These are phyloP conservation scores for Cadophora sp. DNA, from an alignment of 2,329 filamentous ascomycete genomes.

Conservation along the genomic window DNA sequence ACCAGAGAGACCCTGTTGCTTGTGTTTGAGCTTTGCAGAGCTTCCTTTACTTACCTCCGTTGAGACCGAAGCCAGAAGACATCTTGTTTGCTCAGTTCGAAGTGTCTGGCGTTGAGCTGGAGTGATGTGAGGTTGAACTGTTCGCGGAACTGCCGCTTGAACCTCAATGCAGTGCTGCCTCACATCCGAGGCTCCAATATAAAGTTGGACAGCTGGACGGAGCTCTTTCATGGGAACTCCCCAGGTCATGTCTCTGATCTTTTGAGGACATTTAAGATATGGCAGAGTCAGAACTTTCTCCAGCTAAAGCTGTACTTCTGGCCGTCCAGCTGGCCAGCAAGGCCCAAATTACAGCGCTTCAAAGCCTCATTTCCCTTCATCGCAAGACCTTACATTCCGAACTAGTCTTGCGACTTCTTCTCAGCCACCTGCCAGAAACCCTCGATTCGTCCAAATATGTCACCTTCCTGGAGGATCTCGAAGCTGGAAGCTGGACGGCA, in stretches of 20 bases:
- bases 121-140: constrained; percentile 37
- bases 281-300: constrained; percentile 56
- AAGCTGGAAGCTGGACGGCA: constrained; percentile 34
- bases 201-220: background rate
- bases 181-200: background rate
- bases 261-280: constrained; percentile 37
- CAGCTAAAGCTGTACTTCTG: constrained; percentile 74
- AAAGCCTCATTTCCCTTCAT: constrained; percentile 63
- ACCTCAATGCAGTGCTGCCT: constrained; percentile 34
- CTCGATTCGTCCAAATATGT: constrained; percentile 68
- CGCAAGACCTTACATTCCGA: constrained; percentile 65
- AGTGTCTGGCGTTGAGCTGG: constrained; percentile 24
- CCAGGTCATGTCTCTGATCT: constrained; percentile 24
- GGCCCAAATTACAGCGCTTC: constrained; percentile 68
- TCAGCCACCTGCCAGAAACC: constrained; percentile 80
- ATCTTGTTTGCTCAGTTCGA: constrained; percentile 54
- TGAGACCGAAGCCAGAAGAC: constrained; percentile 84
- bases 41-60: constrained; percentile 67
- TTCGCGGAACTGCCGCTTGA: background rate
- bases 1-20: background rate
- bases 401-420: constrained; percentile 72
- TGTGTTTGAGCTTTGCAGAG: background rate
- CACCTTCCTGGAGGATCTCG: constrained; percentile 64
- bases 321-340: constrained; percentile 73
- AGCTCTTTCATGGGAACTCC: constrained; percentile 19